These are phyloP conservation scores for Alloteropsis semialata DNA, from an alignment of 176 grass and related monocot species.

Conservation along the genomic window DNA sequence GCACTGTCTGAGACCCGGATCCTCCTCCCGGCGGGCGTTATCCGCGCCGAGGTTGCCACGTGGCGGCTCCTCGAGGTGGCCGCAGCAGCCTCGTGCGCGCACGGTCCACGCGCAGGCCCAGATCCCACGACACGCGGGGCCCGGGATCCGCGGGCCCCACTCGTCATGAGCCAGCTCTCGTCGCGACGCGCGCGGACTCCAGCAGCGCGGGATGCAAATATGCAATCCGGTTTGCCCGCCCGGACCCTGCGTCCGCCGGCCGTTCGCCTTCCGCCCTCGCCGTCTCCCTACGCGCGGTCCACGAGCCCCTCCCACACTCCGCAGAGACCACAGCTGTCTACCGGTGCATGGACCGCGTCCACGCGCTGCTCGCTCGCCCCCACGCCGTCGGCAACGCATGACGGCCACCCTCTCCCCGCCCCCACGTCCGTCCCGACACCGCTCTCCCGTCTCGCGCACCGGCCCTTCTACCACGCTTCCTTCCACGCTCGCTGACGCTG, in stretches of 20 bases:
- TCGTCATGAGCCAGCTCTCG: background rate
- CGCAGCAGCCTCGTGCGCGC: background rate
- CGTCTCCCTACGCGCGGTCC: background rate
- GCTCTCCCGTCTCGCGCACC: background rate
- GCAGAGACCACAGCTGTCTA: fast-evolving
- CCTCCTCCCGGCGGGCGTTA: background rate
- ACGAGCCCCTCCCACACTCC: fast-evolving
- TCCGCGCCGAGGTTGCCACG: constrained; percentile 24
- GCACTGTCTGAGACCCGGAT: too few relatives aligned
- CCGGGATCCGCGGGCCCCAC: fast-evolving
- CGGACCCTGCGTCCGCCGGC: constrained; percentile 12
- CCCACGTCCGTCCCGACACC: background rate
- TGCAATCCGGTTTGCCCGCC: constrained; percentile 41
- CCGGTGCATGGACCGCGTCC: background rate
- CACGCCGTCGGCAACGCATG: constrained; percentile 6
- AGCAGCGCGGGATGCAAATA: background rate
- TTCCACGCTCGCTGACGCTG: fast-evolving
- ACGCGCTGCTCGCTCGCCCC: background rate
- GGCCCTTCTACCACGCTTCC: fast-evolving
- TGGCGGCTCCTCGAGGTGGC: background rate
- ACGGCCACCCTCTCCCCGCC: background rate
- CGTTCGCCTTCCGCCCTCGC: background rate
- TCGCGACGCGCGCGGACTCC: constrained; percentile 20
- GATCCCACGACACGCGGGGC: background rate
- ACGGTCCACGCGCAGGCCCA: background rate